phyloP scores from a whole-genome alignment of 768 basidiomycete genomes.

The Amanita exitialis region DNA sequence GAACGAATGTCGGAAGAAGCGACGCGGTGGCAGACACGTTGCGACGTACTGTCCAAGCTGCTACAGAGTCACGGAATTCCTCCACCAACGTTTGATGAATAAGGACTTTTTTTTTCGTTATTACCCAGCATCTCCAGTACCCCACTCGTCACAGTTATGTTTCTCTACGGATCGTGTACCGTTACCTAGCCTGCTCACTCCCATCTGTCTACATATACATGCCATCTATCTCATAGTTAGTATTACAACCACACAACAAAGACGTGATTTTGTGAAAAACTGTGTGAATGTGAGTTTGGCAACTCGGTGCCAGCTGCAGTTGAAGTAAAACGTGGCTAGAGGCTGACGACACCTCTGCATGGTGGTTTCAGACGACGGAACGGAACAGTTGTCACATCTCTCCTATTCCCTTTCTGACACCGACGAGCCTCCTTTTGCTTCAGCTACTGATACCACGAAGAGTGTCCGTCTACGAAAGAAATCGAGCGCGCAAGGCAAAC shows the following conservation, averaged over 20 bases:
- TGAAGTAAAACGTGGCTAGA: too few species aligned
- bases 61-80: conserved; percentile 1
- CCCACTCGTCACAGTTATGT: not conserved
- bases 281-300: too few species aligned
- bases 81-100: not conserved
- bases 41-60: not conserved
- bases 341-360: too few species aligned
- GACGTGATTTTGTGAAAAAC: too few species aligned
- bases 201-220: not conserved
- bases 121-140: not conserved
- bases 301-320: too few species aligned
- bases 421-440: too few species aligned
- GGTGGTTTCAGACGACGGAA: too few species aligned
- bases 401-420: too few species aligned
- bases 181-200: not conserved
- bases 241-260: not conserved
- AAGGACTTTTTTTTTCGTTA: not conserved
- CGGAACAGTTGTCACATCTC: too few species aligned
- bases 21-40: conserved; percentile 19
- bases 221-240: not conserved
- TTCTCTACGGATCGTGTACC: not conserved
- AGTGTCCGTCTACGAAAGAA: too few species aligned
- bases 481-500: too few species aligned
- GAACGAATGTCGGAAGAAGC: conserved; percentile 32
- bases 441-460: too few species aligned